These are phyloP conservation scores for Trichoderma sp. DNA, from an alignment of 2,329 filamentous ascomycete species.

Conservation along the genomic window DNA sequence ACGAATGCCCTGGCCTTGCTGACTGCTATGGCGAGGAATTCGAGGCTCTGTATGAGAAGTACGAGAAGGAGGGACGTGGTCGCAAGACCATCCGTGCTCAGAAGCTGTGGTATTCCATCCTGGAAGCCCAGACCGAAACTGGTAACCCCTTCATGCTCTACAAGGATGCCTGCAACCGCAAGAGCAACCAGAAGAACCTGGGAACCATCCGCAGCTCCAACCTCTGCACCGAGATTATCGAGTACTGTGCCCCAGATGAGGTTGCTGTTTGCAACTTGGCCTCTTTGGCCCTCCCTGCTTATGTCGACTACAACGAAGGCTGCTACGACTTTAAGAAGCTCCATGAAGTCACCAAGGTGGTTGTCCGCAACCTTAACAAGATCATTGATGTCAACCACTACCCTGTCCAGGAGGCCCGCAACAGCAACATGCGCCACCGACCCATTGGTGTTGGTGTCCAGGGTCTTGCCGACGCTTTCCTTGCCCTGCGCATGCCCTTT, in stretches of 20 bases:
- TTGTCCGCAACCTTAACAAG: conserved; percentile 94
- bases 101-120: conserved; percentile 98
- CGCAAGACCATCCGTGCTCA: conserved; percentile 93
- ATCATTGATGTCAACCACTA: conserved; percentile 99
- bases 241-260: conserved; percentile 96
- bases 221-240: conserved; percentile 97
- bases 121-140: conserved; percentile 98
- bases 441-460: conserved; percentile 97
- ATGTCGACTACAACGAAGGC: conserved; percentile 81
- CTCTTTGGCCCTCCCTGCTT: conserved; percentile 88
- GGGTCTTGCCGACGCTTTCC: conserved; percentile 96
- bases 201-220: conserved; percentile 99
- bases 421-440: conserved; percentile 96
- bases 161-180: conserved; percentile 97
- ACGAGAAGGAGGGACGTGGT: conserved; percentile 84
- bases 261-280: conserved; percentile 98
- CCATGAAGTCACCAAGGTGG: conserved; percentile 88
- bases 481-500: conserved; percentile 94
- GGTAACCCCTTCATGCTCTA: conserved; percentile 99
- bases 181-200: conserved; percentile 99
- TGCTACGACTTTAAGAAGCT: conserved; percentile 96
- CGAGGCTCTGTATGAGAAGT: conserved; percentile 89
- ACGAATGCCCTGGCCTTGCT: conserved; percentile 90
- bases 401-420: conserved; percentile 88
- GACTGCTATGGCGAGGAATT: conserved; percentile 99